Conservation (phyloP, 2,329 filamentous ascomycete genomes). For the Hymenoscyphus occultus region DNA sequence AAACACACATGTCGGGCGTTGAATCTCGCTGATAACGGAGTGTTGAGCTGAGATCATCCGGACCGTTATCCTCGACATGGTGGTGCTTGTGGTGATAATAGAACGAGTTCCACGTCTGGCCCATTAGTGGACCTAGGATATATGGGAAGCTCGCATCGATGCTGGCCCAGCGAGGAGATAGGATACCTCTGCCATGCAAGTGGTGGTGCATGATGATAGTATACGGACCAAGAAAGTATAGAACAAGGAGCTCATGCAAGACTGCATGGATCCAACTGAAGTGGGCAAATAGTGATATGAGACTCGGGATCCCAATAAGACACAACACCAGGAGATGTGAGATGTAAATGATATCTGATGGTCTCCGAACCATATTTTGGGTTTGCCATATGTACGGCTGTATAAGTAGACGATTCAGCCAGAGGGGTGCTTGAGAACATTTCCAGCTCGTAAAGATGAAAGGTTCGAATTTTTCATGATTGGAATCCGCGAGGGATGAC, state of each 20-base stretch:
- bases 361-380: background rate
- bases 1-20: background rate
- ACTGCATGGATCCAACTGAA: background rate
- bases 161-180: background rate
- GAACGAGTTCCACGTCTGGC: constrained; percentile 2
- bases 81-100: constrained; percentile 5
- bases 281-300: background rate
- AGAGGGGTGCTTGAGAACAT: background rate
- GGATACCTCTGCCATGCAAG: background rate
- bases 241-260: background rate
- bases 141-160: background rate
- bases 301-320: background rate
- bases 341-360: background rate
- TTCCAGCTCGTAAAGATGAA: constrained; percentile 1
- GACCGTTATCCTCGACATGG: constrained; percentile 3
- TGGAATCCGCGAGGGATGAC: background rate
- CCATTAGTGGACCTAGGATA: background rate
- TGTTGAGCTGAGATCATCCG: background rate
- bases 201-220: background rate
- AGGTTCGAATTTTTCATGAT: background rate
- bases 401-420: background rate
- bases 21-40: background rate
- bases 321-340: background rate
- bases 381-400: background rate
- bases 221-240: background rate